Conservation (phyloP, 2,329 filamentous ascomycete species). For the Bimuria novae-zelandiae region DNA sequence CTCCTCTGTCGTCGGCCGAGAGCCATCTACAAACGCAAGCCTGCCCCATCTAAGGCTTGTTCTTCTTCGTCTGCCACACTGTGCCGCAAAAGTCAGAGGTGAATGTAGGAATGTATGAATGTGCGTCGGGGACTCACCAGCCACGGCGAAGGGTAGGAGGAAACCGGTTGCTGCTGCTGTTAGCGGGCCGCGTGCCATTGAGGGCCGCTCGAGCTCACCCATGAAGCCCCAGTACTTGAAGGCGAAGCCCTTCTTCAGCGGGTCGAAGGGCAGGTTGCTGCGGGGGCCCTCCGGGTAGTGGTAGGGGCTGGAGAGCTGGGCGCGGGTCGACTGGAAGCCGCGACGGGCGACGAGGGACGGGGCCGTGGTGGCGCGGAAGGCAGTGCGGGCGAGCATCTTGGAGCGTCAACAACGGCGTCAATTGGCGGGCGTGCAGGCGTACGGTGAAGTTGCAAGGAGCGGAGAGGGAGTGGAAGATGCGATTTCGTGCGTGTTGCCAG, state of each 20-base stretch:
- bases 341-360: slow-evolving; percentile 77
- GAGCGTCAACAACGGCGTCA: slow-evolving; percentile 39
- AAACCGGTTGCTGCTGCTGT: slow-evolving; percentile 61
- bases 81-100: slow-evolving; percentile 29
- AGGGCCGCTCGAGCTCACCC: slow-evolving; percentile 55
- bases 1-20: slow-evolving; percentile 20
- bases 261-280: slow-evolving; percentile 97
- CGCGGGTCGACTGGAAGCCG: slow-evolving; percentile 89
- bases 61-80: slow-evolving; percentile 73
- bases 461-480: slow-evolving; percentile 24
- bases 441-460: slow-evolving; percentile 36
- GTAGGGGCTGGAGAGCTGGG: slow-evolving; percentile 87
- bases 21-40: slow-evolving; percentile 17
- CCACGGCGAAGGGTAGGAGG: slow-evolving; percentile 64
- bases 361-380: slow-evolving; percentile 65
- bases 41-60: slow-evolving; percentile 44
- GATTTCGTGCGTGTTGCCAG: slow-evolving; percentile 8
- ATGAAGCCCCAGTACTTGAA: slow-evolving; percentile 83
- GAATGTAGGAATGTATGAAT: not conserved
- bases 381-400: slow-evolving; percentile 78
- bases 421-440: slow-evolving; percentile 31
- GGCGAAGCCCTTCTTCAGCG: slow-evolving; percentile 83
- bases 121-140: slow-evolving; percentile 55
- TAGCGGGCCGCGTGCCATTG: slow-evolving; percentile 36
- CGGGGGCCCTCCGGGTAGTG: slow-evolving; percentile 97